phyloP scores from a whole-genome alignment of 257 asterid species.

The Paulownia fortunei region DNA sequence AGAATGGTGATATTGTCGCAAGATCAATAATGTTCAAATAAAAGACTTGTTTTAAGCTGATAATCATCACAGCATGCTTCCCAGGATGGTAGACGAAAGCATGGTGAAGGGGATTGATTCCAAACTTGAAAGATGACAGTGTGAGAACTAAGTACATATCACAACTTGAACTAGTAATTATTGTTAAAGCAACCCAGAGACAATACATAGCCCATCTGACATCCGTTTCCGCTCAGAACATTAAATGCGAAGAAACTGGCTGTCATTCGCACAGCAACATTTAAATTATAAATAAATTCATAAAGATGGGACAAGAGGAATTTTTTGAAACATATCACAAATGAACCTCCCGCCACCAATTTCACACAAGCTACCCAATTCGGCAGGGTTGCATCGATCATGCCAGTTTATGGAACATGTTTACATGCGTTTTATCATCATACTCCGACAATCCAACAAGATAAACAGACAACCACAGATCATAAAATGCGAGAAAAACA shows the following conservation, averaged over 20 bases:
- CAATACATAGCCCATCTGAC: not conserved
- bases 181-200: not conserved
- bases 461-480: not conserved
- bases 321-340: not conserved
- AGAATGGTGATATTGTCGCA: conserved; percentile 7
- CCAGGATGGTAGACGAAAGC: not conserved
- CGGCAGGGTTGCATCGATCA: conserved; percentile 1
- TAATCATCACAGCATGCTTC: not conserved
- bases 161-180: conserved; percentile 10
- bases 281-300: not conserved
- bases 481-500: conserved; percentile 4
- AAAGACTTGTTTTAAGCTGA: not conserved
- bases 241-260: conserved; percentile 3
- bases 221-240: not conserved
- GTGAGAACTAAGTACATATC: conserved; percentile 1
- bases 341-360: conserved; percentile 17
- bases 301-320: not conserved
- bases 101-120: not conserved
- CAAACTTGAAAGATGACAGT: not conserved
- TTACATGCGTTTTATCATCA: conserved; percentile 5
- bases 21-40: not conserved
- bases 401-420: conserved; percentile 5
- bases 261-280: not conserved
- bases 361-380: conserved; percentile 24
- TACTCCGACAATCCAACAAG: conserved; percentile 3